Percentiles rank a stretch among this genome's conserved stretches.
Evolutionary conservation across 352 stramenopile species (phyloP).

Genomic region (Pythium utonaiense): DNA sequence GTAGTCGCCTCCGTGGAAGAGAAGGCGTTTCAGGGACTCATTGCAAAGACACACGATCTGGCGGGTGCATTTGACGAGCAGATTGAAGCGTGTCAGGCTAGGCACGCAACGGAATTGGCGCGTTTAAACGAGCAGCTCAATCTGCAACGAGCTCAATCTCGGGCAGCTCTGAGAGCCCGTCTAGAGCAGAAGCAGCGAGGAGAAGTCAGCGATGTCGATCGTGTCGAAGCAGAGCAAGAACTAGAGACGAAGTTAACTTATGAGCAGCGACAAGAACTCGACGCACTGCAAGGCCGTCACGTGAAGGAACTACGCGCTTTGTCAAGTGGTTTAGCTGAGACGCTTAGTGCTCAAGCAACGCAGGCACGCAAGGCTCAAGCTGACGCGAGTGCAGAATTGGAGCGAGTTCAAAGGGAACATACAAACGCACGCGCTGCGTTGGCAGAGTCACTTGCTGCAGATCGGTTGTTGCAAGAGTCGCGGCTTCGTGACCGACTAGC

Average conservation of each 20-base stretch:
- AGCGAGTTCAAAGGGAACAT: background rate
- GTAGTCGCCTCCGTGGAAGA: background rate
- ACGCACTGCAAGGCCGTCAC: background rate
- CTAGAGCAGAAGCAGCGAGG: background rate
- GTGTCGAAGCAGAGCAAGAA: background rate
- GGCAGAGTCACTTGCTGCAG: background rate
- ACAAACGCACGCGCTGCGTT: background rate
- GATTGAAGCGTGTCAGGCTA: background rate
- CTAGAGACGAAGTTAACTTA: background rate
- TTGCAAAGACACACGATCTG: background rate
- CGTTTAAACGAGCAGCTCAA: conserved; percentile 1
- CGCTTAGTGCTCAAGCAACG: background rate
- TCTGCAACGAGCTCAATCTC: background rate
- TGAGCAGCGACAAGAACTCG: background rate
- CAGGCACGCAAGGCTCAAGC: background rate
- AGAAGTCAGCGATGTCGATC: background rate
- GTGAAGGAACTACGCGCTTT: background rate
- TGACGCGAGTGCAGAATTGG: background rate
- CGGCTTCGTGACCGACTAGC: conserved; percentile 1
- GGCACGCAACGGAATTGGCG: background rate
- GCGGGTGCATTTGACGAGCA: background rate
- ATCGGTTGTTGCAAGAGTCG: background rate
- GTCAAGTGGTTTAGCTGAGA: background rate
- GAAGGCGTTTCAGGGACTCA: background rate
- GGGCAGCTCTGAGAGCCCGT: background rate